These are phyloP conservation scores for Podila epicladia DNA, from an alignment of 192 early-diverging fungal species.

Conservation along the genomic window DNA sequence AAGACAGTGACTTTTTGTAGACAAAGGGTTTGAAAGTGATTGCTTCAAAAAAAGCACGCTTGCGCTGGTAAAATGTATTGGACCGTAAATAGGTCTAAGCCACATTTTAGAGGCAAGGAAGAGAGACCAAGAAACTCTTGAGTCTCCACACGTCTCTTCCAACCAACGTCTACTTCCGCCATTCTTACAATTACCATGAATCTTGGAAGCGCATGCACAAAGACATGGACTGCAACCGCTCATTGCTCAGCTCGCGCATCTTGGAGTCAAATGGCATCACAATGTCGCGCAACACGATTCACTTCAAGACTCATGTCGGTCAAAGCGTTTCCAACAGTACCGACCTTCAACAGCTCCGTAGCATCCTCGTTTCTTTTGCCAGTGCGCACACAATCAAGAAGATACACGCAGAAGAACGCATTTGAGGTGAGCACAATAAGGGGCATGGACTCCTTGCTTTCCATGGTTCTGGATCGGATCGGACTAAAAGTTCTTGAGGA, in stretches of 20 bases:
- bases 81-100: constrained; percentile 1
- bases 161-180: background rate
- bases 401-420: constrained; percentile 22
- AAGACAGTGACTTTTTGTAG: background rate
- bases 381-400: background rate
- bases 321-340: no score
- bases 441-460: background rate
- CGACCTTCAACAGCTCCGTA: no score
- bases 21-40: no score
- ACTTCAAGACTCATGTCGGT: background rate
- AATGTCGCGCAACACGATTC: background rate
- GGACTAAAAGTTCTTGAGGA: no score
- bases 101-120: no score
- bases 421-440: constrained; percentile 18
- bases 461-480: no score
- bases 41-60: no score
- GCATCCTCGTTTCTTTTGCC: background rate
- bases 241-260: background rate
- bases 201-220: constrained; percentile 20
- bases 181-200: background rate
- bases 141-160: background rate
- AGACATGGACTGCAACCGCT: constrained; percentile 7
- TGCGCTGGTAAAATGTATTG: no score
- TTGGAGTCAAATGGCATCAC: background rate
- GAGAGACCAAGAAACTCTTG: no score